phyloP scores from a whole-genome alignment of 495 filamentous ascomycete genomes.

The Xanthoparmelia taractica region DNA sequence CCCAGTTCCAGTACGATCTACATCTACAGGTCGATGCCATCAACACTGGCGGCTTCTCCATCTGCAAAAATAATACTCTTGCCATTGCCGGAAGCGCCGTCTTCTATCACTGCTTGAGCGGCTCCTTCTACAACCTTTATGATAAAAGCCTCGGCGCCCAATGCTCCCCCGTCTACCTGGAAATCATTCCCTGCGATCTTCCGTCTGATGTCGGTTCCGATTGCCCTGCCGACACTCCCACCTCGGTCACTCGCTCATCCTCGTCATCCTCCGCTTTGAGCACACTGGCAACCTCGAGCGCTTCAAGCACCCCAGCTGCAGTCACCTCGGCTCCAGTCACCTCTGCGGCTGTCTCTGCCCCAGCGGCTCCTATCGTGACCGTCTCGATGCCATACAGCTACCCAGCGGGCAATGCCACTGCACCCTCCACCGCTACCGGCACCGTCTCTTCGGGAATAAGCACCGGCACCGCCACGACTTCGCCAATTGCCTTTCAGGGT shows the following conservation, averaged over 20 bases:
- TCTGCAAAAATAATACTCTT: slow-evolving; percentile 53
- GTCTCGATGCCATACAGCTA: slow-evolving; percentile 5
- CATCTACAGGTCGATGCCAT: slow-evolving; percentile 61
- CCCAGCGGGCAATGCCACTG: neutral
- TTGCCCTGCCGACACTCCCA: neutral
- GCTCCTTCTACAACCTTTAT: slow-evolving; percentile 59
- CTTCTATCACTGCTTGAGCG: slow-evolving; percentile 61
- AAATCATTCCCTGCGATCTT: slow-evolving; percentile 28
- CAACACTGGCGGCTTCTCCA: slow-evolving; percentile 59
- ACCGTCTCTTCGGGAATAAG: neutral
- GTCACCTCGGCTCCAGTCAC: neutral
- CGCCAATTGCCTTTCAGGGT: slow-evolving; percentile 5
- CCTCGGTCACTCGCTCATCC: neutral
- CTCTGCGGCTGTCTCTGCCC: too few relatives aligned
- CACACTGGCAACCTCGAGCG: neutral
- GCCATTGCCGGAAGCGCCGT: slow-evolving; percentile 51
- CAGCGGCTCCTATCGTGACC: neutral
- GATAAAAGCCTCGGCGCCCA: slow-evolving; percentile 46
- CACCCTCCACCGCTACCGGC: neutral
- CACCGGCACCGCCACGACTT: neutral
- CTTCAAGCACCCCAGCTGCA: neutral
- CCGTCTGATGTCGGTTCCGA: neutral
- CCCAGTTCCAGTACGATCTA: slow-evolving; percentile 68
- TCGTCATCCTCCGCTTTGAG: neutral
- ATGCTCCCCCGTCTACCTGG: slow-evolving; percentile 44